Percentiles rank a stretch among this genome's conserved stretches.
Conservation (phyloP, 306 rosid species). For the Vigna hirtella region DNA sequence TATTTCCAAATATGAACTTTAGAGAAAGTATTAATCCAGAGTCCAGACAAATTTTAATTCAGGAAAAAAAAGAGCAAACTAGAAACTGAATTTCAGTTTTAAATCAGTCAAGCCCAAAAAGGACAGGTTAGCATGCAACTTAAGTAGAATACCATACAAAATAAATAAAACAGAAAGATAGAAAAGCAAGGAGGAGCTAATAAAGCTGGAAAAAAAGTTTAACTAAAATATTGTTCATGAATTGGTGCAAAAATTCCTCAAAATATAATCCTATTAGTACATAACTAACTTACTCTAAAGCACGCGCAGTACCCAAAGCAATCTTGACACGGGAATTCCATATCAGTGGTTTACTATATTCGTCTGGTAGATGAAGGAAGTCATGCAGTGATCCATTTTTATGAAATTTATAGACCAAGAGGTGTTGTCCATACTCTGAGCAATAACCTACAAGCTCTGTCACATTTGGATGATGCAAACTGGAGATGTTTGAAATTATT, state of each 20-base stretch:
- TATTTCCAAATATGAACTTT: conserved; percentile 12
- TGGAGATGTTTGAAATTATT: conserved; percentile 74
- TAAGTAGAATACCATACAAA: background rate
- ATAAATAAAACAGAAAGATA: conserved; percentile 19
- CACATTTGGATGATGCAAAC: conserved; percentile 88
- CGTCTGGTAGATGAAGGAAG: conserved; percentile 86
- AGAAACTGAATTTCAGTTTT: background rate
- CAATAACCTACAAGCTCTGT: conserved; percentile 96
- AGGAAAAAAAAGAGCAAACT: conserved; percentile 8
- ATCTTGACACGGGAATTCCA: conserved; percentile 98
- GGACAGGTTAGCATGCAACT: conserved; percentile 16
- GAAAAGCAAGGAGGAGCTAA: conserved; percentile 18
- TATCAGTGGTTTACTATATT: conserved; percentile 85
- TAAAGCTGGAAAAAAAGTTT: conserved; percentile 1
- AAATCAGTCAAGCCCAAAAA: conserved; percentile 9
- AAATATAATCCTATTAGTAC: conserved; percentile 15
- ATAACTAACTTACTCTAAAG: conserved; percentile 87
- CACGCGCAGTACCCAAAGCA: conserved; percentile 97
- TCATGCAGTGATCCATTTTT: conserved; percentile 88
- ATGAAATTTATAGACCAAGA: conserved; percentile 84
- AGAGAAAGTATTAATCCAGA: background rate
- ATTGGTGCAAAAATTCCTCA: conserved; percentile 24
- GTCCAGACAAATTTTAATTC: background rate
- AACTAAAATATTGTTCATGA: conserved; percentile 24
- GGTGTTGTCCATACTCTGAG: conserved; percentile 90